A percentile compares a stretch with the other conserved stretches of the same genome.
These are phyloP conservation scores for Sporothrix euskadiensis DNA, from an alignment of 2,329 filamentous ascomycete genomes.

Conservation along the genomic window DNA sequence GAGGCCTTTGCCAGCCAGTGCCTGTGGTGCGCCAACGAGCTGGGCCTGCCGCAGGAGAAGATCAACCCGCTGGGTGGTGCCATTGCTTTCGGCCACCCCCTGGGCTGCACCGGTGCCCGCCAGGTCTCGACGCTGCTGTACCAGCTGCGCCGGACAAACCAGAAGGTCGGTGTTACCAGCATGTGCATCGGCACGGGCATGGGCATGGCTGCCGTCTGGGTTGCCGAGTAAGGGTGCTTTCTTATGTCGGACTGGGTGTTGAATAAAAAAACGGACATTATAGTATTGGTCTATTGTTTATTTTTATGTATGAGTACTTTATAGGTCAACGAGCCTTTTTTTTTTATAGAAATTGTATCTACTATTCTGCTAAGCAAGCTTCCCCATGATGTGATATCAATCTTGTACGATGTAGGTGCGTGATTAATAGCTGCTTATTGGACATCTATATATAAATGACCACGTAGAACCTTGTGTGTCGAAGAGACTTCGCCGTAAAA, in stretches of 20 bases:
- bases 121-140: slow-evolving; percentile 92
- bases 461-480: too few species aligned
- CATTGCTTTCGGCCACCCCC: slow-evolving; percentile 92
- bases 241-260: not conserved
- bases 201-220: slow-evolving; percentile 97
- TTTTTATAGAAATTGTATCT: slow-evolving; percentile 3
- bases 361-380: not conserved
- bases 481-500: too few species aligned
- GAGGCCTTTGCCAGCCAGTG: slow-evolving; percentile 97
- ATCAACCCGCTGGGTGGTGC: slow-evolving; percentile 97
- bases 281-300: not conserved
- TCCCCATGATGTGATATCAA: too few species aligned
- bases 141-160: slow-evolving; percentile 78
- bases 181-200: slow-evolving; percentile 98
- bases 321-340: not conserved
- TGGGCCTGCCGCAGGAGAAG: slow-evolving; percentile 79
- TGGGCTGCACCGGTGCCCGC: slow-evolving; percentile 90
- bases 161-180: slow-evolving; percentile 86
- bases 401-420: too few species aligned
- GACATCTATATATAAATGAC: too few species aligned
- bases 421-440: too few species aligned
- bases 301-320: slow-evolving; percentile 13
- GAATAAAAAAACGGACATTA: slow-evolving; percentile 4
- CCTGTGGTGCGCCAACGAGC: slow-evolving; percentile 87
- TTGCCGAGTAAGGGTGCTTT: slow-evolving; percentile 68